phyloP scores from a whole-genome alignment of 805 yeast genomes.

The Isabelozyma heimii region DNA sequence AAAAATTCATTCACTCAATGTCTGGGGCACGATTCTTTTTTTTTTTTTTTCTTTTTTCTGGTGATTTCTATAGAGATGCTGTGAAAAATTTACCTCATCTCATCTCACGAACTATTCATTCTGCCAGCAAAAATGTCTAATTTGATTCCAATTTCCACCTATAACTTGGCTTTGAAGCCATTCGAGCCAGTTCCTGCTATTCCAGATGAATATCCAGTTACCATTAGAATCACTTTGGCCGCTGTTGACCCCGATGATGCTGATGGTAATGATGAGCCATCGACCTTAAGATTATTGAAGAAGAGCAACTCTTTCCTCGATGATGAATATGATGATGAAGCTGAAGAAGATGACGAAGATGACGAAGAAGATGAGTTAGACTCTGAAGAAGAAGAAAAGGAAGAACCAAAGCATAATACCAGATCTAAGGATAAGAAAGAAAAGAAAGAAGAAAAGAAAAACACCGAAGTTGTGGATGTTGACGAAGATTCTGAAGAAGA shows the following conservation, averaged over 20 bases:
- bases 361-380: slow-evolving; percentile 46
- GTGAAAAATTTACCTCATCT: slow-evolving; percentile 8
- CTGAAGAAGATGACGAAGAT: slow-evolving; percentile 40
- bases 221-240: slow-evolving; percentile 90
- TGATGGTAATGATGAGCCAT: slow-evolving; percentile 78
- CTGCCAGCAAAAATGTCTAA: slow-evolving; percentile 52
- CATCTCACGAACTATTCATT: slow-evolving; percentile 1
- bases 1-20: neutral
- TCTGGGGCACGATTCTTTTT: neutral
- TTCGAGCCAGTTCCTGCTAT: slow-evolving; percentile 85
- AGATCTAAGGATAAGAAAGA: slow-evolving; percentile 19
- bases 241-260: slow-evolving; percentile 89
- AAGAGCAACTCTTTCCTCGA: slow-evolving; percentile 47
- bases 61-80: neutral
- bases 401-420: slow-evolving; percentile 14
- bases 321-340: slow-evolving; percentile 44
- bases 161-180: slow-evolving; percentile 81
- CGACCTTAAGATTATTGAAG: slow-evolving; percentile 87
- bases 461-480: slow-evolving; percentile 39
- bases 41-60: neutral
- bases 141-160: slow-evolving; percentile 81
- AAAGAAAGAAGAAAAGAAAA: slow-evolving; percentile 20
- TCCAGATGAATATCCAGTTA: slow-evolving; percentile 81
- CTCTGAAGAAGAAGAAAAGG: slow-evolving; percentile 21
- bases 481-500: slow-evolving; percentile 54